These are phyloP conservation scores for Penicillium oxalicum DNA, from an alignment of 2,329 filamentous ascomycete genomes.

Conservation along the genomic window DNA sequence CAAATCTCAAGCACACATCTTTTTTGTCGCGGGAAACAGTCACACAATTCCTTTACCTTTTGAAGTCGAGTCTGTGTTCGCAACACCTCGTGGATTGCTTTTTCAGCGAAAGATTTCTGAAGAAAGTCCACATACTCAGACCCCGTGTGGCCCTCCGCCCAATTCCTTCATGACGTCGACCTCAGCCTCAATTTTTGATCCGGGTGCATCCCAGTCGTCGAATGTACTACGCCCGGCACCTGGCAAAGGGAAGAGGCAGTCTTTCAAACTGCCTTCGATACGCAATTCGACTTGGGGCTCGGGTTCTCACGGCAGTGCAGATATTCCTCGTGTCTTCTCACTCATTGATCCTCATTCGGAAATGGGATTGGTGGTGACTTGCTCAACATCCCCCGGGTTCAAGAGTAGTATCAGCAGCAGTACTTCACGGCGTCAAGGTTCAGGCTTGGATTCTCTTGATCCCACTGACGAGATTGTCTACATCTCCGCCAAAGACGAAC, in stretches of 20 bases:
- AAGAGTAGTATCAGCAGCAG: conserved; percentile 22
- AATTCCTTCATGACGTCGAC: conserved; percentile 77
- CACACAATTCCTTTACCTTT: conserved; percentile 93
- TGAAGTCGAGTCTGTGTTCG: conserved; percentile 80
- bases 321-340: conserved; percentile 63
- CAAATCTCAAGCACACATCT: conserved; percentile 87
- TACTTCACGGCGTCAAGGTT: conserved; percentile 17
- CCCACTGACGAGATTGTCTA: conserved; percentile 78
- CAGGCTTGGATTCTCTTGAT: conserved; percentile 57
- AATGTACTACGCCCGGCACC: conserved; percentile 22
- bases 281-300: conserved; percentile 52
- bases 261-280: conserved; percentile 44
- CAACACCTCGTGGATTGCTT: conserved; percentile 74
- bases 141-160: conserved; percentile 62
- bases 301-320: conserved; percentile 51
- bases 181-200: conserved; percentile 57
- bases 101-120: conserved; percentile 68
- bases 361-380: conserved; percentile 71
- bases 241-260: conserved; percentile 41
- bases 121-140: conserved; percentile 11
- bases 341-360: conserved; percentile 82
- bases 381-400: conserved; percentile 29
- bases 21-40: conserved; percentile 79
- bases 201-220: conserved; percentile 31
- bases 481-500: conserved; percentile 61